phyloP scores from a whole-genome alignment of 208 protist genomes.

The Angomonas deanei region DNA sequence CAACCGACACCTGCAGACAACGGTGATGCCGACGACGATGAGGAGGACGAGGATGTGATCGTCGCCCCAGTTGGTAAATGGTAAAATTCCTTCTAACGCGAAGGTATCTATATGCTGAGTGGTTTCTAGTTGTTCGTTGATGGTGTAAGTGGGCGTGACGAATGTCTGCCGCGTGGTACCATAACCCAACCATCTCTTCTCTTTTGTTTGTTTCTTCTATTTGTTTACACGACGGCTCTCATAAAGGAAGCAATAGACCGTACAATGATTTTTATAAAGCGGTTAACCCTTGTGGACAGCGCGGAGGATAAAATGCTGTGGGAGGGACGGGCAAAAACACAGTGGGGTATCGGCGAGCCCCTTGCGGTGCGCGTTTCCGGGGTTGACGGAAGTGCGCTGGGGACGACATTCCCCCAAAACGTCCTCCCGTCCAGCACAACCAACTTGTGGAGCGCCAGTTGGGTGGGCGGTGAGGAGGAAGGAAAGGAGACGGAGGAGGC shows the following conservation, averaged over 20 bases:
- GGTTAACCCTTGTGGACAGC: constrained; percentile 36
- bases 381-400: constrained; percentile 24
- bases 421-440: constrained; percentile 12
- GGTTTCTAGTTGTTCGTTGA: background rate
- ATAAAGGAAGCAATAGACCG: too few relatives aligned
- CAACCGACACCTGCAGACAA: background rate
- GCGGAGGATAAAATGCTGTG: constrained; percentile 35
- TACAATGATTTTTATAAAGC: constrained; percentile 44
- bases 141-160: background rate
- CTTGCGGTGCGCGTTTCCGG: constrained; percentile 43
- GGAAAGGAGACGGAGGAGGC: constrained; percentile 59
- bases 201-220: constrained; percentile 1
- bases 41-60: constrained; percentile 34
- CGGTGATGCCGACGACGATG: constrained; percentile 27
- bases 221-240: too few relatives aligned
- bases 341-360: constrained; percentile 30
- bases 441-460: constrained; percentile 62
- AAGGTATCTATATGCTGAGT: background rate
- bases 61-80: constrained; percentile 11
- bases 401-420: constrained; percentile 36
- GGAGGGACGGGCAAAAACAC: constrained; percentile 21
- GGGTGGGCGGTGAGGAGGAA: constrained; percentile 53
- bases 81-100: background rate
- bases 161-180: background rate
- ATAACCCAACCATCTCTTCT: background rate